A percentile compares a stretch with the other conserved stretches of the same genome.
These are phyloP conservation scores for Triticum timopheevii DNA, from an alignment of 176 grass and related monocot genomes.

Conservation along the genomic window DNA sequence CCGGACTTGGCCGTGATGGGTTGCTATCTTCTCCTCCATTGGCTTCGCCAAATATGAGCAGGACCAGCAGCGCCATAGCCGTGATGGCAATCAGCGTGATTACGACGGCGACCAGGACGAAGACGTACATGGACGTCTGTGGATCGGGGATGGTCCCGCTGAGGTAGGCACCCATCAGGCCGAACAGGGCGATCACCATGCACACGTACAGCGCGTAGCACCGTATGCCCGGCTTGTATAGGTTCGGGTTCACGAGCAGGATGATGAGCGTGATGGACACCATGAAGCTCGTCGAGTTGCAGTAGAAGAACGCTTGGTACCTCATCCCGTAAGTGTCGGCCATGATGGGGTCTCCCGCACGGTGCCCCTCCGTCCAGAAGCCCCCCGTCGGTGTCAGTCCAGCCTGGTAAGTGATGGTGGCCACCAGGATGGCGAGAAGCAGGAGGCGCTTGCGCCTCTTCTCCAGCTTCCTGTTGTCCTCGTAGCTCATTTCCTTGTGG, in stretches of 20 bases:
- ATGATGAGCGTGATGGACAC: constrained; percentile 30
- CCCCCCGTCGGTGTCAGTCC: constrained; percentile 29
- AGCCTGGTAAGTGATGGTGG: constrained; percentile 31
- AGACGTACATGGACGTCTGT: not conserved
- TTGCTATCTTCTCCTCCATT: not conserved
- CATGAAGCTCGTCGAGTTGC: constrained; percentile 38
- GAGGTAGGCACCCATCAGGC: not conserved
- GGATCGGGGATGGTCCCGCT: not conserved
- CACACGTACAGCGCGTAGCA: constrained; percentile 13
- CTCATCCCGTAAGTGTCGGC: constrained; percentile 5
- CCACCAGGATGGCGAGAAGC: constrained; percentile 13
- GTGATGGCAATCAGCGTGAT: not conserved
- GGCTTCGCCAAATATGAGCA: not conserved
- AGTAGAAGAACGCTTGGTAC: constrained; percentile 37
- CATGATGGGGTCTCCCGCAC: not conserved
- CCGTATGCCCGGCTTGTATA: not conserved
- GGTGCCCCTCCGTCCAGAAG: not conserved
- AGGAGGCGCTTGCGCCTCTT: constrained; percentile 16
- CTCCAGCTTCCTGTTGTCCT: not conserved
- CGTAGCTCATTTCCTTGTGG: not conserved
- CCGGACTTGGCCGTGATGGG: not conserved
- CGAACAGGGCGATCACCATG: not conserved
- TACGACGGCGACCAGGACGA: not conserved
- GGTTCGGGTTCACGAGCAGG: constrained; percentile 10
- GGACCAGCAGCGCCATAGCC: too few relatives aligned